Base-by-base conservation (phyloP, 805 yeast species). In the Candida vaughaniae region DNA sequence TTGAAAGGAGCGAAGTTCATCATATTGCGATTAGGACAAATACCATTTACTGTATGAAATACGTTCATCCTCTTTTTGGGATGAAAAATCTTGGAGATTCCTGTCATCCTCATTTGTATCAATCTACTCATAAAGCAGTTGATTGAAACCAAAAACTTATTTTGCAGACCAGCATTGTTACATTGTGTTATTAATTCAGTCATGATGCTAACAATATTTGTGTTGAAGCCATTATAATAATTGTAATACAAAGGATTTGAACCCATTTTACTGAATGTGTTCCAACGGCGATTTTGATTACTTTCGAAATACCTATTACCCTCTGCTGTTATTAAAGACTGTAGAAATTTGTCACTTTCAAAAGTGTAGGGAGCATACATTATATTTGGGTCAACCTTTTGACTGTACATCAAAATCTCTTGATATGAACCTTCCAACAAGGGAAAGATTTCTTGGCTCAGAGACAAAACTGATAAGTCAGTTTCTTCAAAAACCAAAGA, bases 1-100 rank as follows among this genome's bases (percentile, higher is more conserved):
- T 48, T 46, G 38, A 54, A 54, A 2, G 58, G 56, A 7, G 55
- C 50, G 17, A 29, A 49, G 31, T 54, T 54, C 58, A 54, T 53
- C 55, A 54, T 54, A 33, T 54, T 54, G 18, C 41, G 37, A 12
- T 45, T 42, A 2, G 59, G 56, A 4, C 51, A 38, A 10, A 54
- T 44, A 2, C 56, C 56, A 22, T 46, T 46, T 12, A 46, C 36
- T 0, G 35, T 27, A 18, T 45, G 32, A 29, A 46, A 25, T 16
- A 46, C 42, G 20, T 41, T 30, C 22, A 39, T 25, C 8, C 38
- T 41, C 17, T 33, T 46, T 22, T 37, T 49, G 3, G 39, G 29
- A 23, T 47, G 45, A 29, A 49, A 51, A 3, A 48, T 28, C n/a
- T 41, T 39, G 6, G 53, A 43, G 12, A 38, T 38, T 12, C 40